phyloP scores from a whole-genome alignment of 352 stramenopile genomes.

The Pelagophyceae sp. region DNA sequence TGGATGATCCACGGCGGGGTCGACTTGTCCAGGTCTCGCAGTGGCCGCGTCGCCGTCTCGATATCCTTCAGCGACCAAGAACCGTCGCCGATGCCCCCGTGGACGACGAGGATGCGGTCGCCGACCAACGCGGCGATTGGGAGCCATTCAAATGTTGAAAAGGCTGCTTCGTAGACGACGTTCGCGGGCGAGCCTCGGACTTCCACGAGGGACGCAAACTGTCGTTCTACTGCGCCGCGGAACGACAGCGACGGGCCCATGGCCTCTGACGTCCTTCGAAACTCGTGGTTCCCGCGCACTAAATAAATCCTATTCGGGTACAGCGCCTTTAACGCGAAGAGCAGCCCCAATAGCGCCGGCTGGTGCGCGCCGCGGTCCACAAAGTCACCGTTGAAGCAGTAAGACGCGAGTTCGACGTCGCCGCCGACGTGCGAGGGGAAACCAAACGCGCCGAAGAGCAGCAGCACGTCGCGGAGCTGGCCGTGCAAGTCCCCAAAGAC shows the following conservation, averaged over 20 bases:
- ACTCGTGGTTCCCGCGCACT: constrained; percentile 9
- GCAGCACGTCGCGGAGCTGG: constrained; percentile 4
- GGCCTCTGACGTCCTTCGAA: not conserved
- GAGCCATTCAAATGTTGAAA: not conserved
- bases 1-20: not conserved
- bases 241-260: not conserved
- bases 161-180: not conserved
- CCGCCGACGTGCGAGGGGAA: not conserved
- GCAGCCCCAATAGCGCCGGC: not conserved
- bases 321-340: constrained; percentile 6
- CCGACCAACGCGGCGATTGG: not conserved
- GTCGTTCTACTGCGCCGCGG: not conserved
- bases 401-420: not conserved
- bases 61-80: constrained; percentile 4
- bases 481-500: constrained; percentile 10
- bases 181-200: too few species aligned
- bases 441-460: not conserved
- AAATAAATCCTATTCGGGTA: constrained; percentile 6
- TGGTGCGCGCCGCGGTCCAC: constrained; percentile 10
- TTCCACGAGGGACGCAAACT: not conserved
- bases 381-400: constrained; percentile 13
- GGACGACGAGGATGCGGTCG: constrained; percentile 3
- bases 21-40: not conserved
- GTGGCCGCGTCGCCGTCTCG: too few species aligned
- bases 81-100: constrained; percentile 11